Base-by-base conservation (phyloP, 805 yeast species). In the Kuraishia cidri region DNA sequence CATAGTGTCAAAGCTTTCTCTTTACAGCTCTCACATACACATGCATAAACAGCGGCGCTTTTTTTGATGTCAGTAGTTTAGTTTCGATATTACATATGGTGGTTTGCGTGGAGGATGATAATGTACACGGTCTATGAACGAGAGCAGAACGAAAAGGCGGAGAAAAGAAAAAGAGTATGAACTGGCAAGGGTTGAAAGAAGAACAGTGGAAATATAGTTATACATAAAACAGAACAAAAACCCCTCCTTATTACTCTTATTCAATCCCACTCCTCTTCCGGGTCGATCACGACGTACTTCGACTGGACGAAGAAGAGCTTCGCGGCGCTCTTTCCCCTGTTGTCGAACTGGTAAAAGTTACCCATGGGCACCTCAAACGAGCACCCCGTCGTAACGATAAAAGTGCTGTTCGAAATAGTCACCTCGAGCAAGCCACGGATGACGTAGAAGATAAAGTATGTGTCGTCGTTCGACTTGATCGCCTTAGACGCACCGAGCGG, bases 301-400 rank as follows among this genome's bases (percentile, higher is more conserved):
- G 78, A 67, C 48, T 86, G 95, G 1, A 82, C 87, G 47, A 84
- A 86, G 51, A 82, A 85, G 47, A 87, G 45, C 35, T 71, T 66
- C 1, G 80, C 86, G 22, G 64, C 65, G 12, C 58, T 61, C 21
- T 63, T 57, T 0, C 87, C 81, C 26, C 63, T 65, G 47, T 84
- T 84, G 30, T 65, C 66, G 41, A 87, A 67, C 12, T 80, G 72
- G 53, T 84, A 86, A 27, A 68, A 65, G 48, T 82, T 83, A 4
- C 79, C 80, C 58, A 80, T 71, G 1, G 96, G 96, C 5, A 88
- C 67, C 45, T 81, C 83, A 45, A 87, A 79, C 4, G 90, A 72
- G 33, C 94, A 80, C 1, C 95, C 95, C 35, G 66, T 60, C 1
- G 72, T 65, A 5, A 78, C 80, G 4, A 75, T 56, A 49, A 87